A percentile compares a stretch with the other conserved stretches of the same genome.
phyloP scores from a whole-genome alignment of 306 rosid species.

The Geum urbanum region DNA sequence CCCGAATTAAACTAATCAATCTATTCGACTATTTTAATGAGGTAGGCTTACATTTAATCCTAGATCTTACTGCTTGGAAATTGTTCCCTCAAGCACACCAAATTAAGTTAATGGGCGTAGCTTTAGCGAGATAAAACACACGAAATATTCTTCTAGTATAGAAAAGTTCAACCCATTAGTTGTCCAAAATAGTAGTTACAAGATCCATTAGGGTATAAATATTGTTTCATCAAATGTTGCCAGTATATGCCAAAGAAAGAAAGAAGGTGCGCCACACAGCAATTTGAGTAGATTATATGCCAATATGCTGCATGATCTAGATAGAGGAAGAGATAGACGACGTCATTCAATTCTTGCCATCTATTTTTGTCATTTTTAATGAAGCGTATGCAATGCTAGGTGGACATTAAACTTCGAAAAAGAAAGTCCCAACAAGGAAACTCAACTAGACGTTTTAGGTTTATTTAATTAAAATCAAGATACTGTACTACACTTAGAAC shows the following conservation, averaged over 20 bases:
- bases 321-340: background rate
- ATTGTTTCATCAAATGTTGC: constrained; percentile 27
- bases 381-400: background rate
- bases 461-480: too few relatives aligned
- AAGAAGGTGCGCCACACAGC: background rate
- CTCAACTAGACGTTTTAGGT: background rate
- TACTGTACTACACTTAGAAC: too few relatives aligned
- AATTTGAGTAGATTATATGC: background rate
- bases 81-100: constrained; percentile 18
- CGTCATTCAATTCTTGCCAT: background rate
- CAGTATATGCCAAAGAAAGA: background rate
- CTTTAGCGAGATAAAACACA: constrained; percentile 18
- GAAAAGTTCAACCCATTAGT: constrained; percentile 7
- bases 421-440: background rate
- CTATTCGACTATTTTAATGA: background rate
- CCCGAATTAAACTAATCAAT: constrained; percentile 4
- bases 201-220: background rate
- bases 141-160: constrained; percentile 22
- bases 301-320: background rate
- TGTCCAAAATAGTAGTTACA: constrained; percentile 20
- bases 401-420: background rate
- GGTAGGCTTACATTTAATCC: background rate
- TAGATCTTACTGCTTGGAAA: constrained; percentile 24
- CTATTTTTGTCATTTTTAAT: background rate
- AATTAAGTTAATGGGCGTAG: background rate